Conservation (phyloP, 371 early-diverging fungal species). For the Rhizomucor pusillus region DNA sequence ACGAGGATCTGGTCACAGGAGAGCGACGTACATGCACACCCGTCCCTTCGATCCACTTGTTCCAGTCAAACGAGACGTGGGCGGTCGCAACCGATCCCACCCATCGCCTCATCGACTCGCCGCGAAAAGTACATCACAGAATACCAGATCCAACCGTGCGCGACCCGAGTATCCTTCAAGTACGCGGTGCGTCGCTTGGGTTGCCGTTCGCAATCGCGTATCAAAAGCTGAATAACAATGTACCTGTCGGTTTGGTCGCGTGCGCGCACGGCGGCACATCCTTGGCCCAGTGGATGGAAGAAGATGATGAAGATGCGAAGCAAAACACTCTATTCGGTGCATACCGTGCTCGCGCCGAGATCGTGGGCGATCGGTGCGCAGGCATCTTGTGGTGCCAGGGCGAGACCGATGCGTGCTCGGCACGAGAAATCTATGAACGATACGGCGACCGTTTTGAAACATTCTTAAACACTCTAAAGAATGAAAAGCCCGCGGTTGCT, state of each 20-base stretch:
- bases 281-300: constrained; percentile 25
- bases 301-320: constrained; percentile 3
- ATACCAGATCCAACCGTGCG: constrained; percentile 39
- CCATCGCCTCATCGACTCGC: constrained; percentile 24
- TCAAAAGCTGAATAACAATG: constrained; percentile 5
- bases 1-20: constrained; percentile 8
- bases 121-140: constrained; percentile 27
- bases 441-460: no score
- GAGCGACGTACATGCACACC: neutral
- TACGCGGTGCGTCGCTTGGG: constrained; percentile 33
- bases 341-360: constrained; percentile 24
- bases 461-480: neutral
- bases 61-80: constrained; percentile 38
- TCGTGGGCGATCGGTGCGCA: constrained; percentile 17
- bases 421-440: neutral
- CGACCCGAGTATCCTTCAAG: constrained; percentile 15
- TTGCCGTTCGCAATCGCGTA: constrained; percentile 27
- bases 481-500: neutral
- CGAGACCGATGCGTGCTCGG: constrained; percentile 28
- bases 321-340: constrained; percentile 35
- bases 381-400: constrained; percentile 50
- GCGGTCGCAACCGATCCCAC: constrained; percentile 24
- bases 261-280: constrained; percentile 42
- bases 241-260: constrained; percentile 40
- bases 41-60: constrained; percentile 17